phyloP scores from a whole-genome alignment of 1,284 basidiomycete genomes.

The Ceratobasidium sp. region DNA sequence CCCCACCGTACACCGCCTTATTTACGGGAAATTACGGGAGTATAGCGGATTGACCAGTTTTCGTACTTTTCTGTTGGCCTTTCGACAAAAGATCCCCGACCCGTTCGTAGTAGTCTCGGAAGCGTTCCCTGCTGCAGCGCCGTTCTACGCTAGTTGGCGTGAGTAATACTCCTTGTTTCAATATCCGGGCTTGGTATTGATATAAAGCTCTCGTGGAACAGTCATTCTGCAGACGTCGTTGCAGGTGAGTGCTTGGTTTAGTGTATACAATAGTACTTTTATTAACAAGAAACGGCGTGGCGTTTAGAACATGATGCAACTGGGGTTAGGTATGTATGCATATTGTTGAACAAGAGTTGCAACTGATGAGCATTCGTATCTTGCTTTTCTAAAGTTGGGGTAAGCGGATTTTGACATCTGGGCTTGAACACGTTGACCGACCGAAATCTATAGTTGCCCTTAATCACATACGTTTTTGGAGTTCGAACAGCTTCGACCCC shows the following conservation, averaged over 20 bases:
- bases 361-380: neutral
- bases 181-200: neutral
- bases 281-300: too few species aligned
- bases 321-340: slow-evolving; percentile 33
- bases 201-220: neutral
- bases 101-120: slow-evolving; percentile 53
- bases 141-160: slow-evolving; percentile 55
- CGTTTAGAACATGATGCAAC: slow-evolving; percentile 41
- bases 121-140: slow-evolving; percentile 58
- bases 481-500: slow-evolving; percentile 55
- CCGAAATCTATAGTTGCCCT: slow-evolving; percentile 22
- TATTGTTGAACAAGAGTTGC: slow-evolving; percentile 55
- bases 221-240: slow-evolving; percentile 44
- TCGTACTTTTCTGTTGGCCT: slow-evolving; percentile 75
- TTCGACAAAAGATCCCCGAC: slow-evolving; percentile 58
- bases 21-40: neutral
- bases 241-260: slow-evolving; percentile 23
- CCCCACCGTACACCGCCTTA: neutral
- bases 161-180: neutral
- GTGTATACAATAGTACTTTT: too few species aligned
- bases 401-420: neutral
- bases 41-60: slow-evolving; percentile 85
- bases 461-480: slow-evolving; percentile 45
- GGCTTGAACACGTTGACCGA: neutral
- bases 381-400: slow-evolving; percentile 21